A percentile compares a stretch with the other conserved stretches of the same genome.
These are phyloP conservation scores for Pseudogymnoascus sp. DNA, from an alignment of 2,329 filamentous ascomycete species.

Conservation along the genomic window DNA sequence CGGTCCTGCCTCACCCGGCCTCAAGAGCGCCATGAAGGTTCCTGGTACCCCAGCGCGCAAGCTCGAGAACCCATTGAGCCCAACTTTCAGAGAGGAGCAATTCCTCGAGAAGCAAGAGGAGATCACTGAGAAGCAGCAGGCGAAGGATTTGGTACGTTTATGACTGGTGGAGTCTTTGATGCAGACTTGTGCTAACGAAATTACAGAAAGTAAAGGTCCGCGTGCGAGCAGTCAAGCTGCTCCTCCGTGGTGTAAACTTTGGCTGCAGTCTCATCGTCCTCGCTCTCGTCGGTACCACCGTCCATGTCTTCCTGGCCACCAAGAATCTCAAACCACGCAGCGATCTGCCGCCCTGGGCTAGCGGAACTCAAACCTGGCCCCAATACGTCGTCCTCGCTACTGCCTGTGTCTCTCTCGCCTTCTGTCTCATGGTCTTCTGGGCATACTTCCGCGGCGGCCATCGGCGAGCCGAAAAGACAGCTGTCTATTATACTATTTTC, in stretches of 20 bases:
- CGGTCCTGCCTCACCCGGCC: slow-evolving; percentile 61
- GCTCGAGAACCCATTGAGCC: slow-evolving; percentile 72
- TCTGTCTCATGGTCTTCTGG: slow-evolving; percentile 72
- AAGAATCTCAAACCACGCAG: slow-evolving; percentile 66
- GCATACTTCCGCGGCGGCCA: slow-evolving; percentile 88
- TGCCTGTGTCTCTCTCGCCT: slow-evolving; percentile 68
- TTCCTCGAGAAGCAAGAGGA: slow-evolving; percentile 77
- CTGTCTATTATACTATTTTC: slow-evolving; percentile 92
- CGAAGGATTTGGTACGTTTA: slow-evolving; percentile 69
- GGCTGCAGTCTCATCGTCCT: slow-evolving; percentile 93
- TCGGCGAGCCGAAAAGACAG: slow-evolving; percentile 79
- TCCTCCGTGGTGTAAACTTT: slow-evolving; percentile 93
- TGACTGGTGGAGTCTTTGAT: not conserved
- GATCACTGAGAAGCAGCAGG: slow-evolving; percentile 77
- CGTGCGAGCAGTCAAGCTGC: slow-evolving; percentile 87
- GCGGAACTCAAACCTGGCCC: slow-evolving; percentile 74
- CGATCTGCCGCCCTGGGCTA: slow-evolving; percentile 76
- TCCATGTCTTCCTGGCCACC: slow-evolving; percentile 88
- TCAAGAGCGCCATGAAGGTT: slow-evolving; percentile 85
- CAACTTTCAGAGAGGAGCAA: slow-evolving; percentile 85
- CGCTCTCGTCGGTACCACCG: slow-evolving; percentile 78
- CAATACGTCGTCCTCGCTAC: slow-evolving; percentile 76
- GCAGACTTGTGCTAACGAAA: slow-evolving; percentile 31
- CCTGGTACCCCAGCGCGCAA: slow-evolving; percentile 72
- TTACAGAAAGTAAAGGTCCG: slow-evolving; percentile 81